Conservation (phyloP, 257 asterid species). For the Avicennia marina region DNA sequence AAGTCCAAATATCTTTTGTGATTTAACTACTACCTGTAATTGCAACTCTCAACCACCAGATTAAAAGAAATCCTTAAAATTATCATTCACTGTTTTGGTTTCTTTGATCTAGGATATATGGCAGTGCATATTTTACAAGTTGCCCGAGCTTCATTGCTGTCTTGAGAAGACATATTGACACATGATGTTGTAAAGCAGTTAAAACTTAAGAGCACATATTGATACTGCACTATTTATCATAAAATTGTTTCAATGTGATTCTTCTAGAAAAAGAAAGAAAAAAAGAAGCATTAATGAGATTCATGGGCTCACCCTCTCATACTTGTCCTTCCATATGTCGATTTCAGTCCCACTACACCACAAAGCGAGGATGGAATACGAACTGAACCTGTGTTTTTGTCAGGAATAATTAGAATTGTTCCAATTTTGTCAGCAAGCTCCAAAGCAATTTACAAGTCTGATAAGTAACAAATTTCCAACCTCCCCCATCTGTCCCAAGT, state of each 20-base stretch:
- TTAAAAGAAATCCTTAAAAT: no score
- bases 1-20: constrained; percentile 8
- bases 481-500: constrained; percentile 99
- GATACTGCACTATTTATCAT: no score
- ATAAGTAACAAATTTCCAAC: constrained; percentile 42
- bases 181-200: not conserved
- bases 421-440: no score
- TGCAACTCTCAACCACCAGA: not conserved
- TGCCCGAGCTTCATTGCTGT: not conserved
- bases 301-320: constrained; percentile 63
- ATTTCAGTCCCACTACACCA: constrained; percentile 92
- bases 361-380: constrained; percentile 97
- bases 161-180: not conserved
- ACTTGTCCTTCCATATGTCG: constrained; percentile 88
- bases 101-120: constrained; percentile 3
- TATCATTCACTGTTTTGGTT: no score
- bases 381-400: constrained; percentile 67
- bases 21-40: constrained; percentile 1
- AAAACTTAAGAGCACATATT: no score
- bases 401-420: constrained; percentile 20
- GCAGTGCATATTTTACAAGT: not conserved
- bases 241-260: no score
- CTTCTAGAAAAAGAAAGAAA: no score
- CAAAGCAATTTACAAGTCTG: constrained; percentile 20
- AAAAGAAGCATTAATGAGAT: constrained; percentile 14